Conservation (phyloP, 2,329 filamentous ascomycete species). For the Calycina herbarum region DNA sequence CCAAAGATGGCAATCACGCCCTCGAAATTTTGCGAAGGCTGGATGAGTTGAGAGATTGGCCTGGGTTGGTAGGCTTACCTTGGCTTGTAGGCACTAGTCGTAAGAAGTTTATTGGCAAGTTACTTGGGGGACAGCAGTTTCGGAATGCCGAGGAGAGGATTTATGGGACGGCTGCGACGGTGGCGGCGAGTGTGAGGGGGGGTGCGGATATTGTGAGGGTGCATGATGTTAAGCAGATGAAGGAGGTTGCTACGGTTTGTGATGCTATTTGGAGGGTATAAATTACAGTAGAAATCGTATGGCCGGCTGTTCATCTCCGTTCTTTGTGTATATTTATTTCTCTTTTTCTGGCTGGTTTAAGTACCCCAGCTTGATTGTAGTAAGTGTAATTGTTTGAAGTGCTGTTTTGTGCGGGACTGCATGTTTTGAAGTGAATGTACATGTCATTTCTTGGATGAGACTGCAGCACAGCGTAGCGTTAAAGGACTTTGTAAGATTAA, state of each 20-base stretch:
- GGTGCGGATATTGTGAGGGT: slow-evolving; percentile 92
- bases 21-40: slow-evolving; percentile 73
- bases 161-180: slow-evolving; percentile 86
- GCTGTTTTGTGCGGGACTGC: too few relatives aligned
- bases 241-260: slow-evolving; percentile 77
- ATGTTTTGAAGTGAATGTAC: too few relatives aligned
- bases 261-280: slow-evolving; percentile 79
- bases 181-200: slow-evolving; percentile 80
- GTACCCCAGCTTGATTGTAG: too few relatives aligned
- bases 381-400: too few relatives aligned
- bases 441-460: too few relatives aligned
- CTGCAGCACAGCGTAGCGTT: too few relatives aligned
- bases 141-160: slow-evolving; percentile 71
- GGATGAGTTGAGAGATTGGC: slow-evolving; percentile 62
- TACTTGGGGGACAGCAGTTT: slow-evolving; percentile 45
- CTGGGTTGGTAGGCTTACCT: slow-evolving; percentile 68
- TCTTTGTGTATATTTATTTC: too few relatives aligned
- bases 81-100: slow-evolving; percentile 90
- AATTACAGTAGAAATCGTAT: too few relatives aligned
- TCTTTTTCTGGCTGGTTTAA: too few relatives aligned
- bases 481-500: too few relatives aligned
- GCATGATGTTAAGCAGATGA: slow-evolving; percentile 88
- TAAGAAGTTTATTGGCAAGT: slow-evolving; percentile 66
- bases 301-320: too few relatives aligned
- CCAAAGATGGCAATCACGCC: slow-evolving; percentile 81